Evolutionary conservation across 129 eudicot species (phyloP), one percentile per base, ranked within the genome.

Genomic region (Flaveria sonorensis): DNA sequence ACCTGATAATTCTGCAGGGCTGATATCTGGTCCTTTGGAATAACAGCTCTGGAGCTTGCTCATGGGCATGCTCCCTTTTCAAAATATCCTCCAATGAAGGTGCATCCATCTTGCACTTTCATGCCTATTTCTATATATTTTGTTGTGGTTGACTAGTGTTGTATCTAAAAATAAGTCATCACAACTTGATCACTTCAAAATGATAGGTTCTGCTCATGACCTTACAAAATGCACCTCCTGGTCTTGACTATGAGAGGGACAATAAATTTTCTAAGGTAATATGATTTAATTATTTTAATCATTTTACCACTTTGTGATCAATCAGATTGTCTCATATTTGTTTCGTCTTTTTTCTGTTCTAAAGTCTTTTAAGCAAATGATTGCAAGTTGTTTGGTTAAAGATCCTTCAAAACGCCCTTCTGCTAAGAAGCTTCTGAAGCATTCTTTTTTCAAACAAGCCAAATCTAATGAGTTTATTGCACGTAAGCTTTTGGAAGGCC

Each of bases 51-150:
- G 82, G 99, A 95, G 82, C 96, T 95, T 71, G 99, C 99, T 71
- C 99, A 91, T 78, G 99, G 99, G 61, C 99, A 94, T 87, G 99
- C 99, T 26, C 99, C 99, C 84, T 94, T 94, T 82, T 91, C 99
- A 69, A 94, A 89, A 80, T 94, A 87, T 83, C 99, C 97, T 11
- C 99, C 99, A 77, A 91, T 95, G 96, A 95, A 95, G 99, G 99
- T 95, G 50, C 78, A 66, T 48, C 43, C 23, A 51, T 74, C 30
- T 71, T 73, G 28, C 42, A 32, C 13, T 14, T 13, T 72, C 40
- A 68, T 59, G 19, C 14, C 19, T 28, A 45, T 42, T 42, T 3
- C 2, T 55, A 23, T 21, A 18, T 39, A 12, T 19, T 26, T 14
- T 68, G 4, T 10, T 13, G 5, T 5, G 19, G 45, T 43, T 10